Percentiles rank a stretch among this genome's conserved stretches.
phyloP scores from a whole-genome alignment of 768 basidiomycete species.

The Cubamyces sp. region DNA sequence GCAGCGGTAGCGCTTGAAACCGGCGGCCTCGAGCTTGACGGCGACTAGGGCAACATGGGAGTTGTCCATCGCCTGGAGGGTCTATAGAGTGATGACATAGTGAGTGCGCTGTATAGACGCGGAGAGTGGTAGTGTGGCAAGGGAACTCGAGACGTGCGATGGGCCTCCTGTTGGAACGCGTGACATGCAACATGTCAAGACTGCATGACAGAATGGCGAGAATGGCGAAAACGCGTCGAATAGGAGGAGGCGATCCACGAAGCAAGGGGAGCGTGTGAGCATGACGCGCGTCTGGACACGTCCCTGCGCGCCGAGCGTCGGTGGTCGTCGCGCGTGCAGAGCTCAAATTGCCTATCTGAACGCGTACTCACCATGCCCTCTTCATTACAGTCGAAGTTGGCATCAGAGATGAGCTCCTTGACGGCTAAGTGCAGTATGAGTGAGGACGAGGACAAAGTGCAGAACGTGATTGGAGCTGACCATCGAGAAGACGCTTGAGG shows the following conservation, averaged over 20 bases:
- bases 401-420: slow-evolving; percentile 97
- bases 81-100: slow-evolving; percentile 39
- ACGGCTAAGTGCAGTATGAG: slow-evolving; percentile 60
- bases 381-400: slow-evolving; percentile 97
- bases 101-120: neutral
- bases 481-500: slow-evolving; percentile 92
- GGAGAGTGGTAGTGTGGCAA: too few species aligned
- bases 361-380: slow-evolving; percentile 76
- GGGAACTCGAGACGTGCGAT: too few species aligned
- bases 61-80: slow-evolving; percentile 99
- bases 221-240: too few species aligned
- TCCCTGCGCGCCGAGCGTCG: neutral
- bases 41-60: slow-evolving; percentile 97
- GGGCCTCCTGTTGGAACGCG: too few species aligned
- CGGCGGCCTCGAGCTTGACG: slow-evolving; percentile 75
- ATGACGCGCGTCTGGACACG: too few species aligned
- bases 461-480: slow-evolving; percentile 48
- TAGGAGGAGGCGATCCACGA: too few species aligned
- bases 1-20: slow-evolving; percentile 89
- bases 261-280: too few species aligned
- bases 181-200: too few species aligned
- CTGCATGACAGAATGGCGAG: too few species aligned
- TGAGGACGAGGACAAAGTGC: neutral
- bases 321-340: neutral
- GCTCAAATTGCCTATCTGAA: neutral